Evolutionary conservation across 1,139 yeast species (phyloP).

Genomic region (Geotrichum restrictum): DNA sequence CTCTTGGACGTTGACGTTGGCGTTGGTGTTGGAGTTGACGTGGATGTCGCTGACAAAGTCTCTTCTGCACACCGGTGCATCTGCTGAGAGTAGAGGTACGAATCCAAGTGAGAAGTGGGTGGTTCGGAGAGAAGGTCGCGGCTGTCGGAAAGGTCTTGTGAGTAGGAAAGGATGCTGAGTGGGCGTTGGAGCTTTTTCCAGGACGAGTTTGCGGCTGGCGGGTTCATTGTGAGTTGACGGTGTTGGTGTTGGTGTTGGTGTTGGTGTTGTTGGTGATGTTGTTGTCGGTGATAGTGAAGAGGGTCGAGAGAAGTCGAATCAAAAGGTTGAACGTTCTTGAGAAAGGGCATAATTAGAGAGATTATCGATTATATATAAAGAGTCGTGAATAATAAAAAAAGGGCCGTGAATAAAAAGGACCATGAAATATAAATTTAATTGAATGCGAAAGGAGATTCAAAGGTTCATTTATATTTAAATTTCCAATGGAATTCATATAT

Average conservation of each 20-base stretch:
- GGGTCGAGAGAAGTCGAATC: background rate
- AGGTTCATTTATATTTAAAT: too few relatives aligned
- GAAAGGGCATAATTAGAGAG: too few relatives aligned
- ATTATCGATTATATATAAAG: too few relatives aligned
- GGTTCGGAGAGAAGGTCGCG: background rate
- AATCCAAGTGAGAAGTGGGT: background rate
- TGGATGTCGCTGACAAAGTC: too few relatives aligned
- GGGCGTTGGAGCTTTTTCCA: constrained; percentile 15
- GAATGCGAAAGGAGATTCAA: too few relatives aligned
- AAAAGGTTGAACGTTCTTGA: background rate
- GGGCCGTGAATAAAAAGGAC: too few relatives aligned
- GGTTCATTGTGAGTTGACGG: background rate
- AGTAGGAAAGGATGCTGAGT: constrained; percentile 12
- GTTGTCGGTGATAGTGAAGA: background rate
- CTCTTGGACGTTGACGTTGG: constrained; percentile 1
- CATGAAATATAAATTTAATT: too few relatives aligned
- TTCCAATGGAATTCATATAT: too few relatives aligned
- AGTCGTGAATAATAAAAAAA: too few relatives aligned
- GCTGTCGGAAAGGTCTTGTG: constrained; percentile 8
- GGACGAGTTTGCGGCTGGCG: constrained; percentile 10
- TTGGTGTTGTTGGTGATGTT: background rate
- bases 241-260: background rate
- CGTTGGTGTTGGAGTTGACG: too few relatives aligned
- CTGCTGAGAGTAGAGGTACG: too few relatives aligned
- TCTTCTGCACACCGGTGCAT: too few relatives aligned